phyloP scores from a whole-genome alignment of 2,329 filamentous ascomycete genomes.

The Aspergillus viridinutans region DNA sequence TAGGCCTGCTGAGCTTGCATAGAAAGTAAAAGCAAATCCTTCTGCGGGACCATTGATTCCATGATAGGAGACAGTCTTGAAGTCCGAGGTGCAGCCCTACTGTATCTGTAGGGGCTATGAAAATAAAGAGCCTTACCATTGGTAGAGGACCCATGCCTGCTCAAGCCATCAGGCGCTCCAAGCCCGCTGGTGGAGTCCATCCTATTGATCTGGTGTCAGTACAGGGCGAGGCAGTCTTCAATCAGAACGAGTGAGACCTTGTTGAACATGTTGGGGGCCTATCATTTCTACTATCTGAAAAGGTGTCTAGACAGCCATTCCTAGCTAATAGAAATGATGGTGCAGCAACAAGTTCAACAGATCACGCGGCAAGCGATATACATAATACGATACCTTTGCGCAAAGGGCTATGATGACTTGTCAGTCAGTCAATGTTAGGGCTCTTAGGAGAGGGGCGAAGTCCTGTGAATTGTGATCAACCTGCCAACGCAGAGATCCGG shows the following conservation, averaged over 20 bases:
- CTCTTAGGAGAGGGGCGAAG: constrained; percentile 6
- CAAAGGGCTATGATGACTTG: constrained; percentile 13
- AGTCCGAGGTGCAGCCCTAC: background rate
- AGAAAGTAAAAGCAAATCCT: background rate
- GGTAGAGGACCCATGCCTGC: background rate
- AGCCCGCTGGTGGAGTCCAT: background rate
- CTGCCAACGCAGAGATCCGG: constrained; percentile 36
- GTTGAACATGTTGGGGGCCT: too few species aligned
- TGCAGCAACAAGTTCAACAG: background rate
- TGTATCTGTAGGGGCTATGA: background rate
- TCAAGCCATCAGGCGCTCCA: background rate
- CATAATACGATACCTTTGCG: background rate
- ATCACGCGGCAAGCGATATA: background rate
- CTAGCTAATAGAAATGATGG: too few species aligned
- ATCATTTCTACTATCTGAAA: too few species aligned
- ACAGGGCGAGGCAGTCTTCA: background rate
- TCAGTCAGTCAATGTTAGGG: constrained; percentile 6
- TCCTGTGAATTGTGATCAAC: constrained; percentile 19
- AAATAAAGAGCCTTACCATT: background rate
- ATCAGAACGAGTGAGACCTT: background rate
- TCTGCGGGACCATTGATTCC: background rate
- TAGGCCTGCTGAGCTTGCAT: background rate
- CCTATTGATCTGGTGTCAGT: background rate
- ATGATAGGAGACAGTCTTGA: background rate
- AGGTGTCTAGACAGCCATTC: too few species aligned